These are phyloP conservation scores for Aspergillus quadrilineatus DNA, from an alignment of 2,329 filamentous ascomycete species.

Conservation along the genomic window DNA sequence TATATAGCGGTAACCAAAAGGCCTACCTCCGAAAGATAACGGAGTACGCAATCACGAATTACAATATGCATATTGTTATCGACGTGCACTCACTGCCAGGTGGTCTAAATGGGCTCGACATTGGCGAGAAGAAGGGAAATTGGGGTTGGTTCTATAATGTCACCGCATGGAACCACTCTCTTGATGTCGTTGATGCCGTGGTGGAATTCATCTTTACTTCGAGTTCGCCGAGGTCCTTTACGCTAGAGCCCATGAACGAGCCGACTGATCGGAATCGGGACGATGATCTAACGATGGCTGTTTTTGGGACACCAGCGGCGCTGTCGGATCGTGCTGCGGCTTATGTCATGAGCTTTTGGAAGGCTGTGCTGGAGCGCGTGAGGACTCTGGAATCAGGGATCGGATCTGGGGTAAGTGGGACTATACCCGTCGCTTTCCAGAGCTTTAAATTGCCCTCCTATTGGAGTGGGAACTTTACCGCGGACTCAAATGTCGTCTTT, in stretches of 20 bases:
- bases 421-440: constrained; percentile 28
- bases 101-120: constrained; percentile 26
- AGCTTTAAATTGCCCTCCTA: constrained; percentile 25
- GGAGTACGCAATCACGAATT: constrained; percentile 22
- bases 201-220: constrained; percentile 23
- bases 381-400: constrained; percentile 9
- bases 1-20: constrained; percentile 27
- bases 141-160: constrained; percentile 28
- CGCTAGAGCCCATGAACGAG: constrained; percentile 30
- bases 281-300: constrained; percentile 11
- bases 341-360: constrained; percentile 26
- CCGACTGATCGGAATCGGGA: constrained; percentile 24
- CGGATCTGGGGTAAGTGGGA: neutral
- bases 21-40: constrained; percentile 23
- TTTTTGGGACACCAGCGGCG: constrained; percentile 26
- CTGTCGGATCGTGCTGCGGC: constrained; percentile 26
- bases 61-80: constrained; percentile 28
- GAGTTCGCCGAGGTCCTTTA: constrained; percentile 21
- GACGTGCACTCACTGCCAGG: constrained; percentile 30
- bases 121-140: constrained; percentile 26
- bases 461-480: constrained; percentile 22
- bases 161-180: constrained; percentile 24
- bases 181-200: constrained; percentile 22
- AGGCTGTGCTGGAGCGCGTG: constrained; percentile 21
- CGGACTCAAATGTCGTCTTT: constrained; percentile 24